Conservation (phyloP, 2,329 filamentous ascomycete genomes). For the Ophiostoma novo-ulmi region DNA sequence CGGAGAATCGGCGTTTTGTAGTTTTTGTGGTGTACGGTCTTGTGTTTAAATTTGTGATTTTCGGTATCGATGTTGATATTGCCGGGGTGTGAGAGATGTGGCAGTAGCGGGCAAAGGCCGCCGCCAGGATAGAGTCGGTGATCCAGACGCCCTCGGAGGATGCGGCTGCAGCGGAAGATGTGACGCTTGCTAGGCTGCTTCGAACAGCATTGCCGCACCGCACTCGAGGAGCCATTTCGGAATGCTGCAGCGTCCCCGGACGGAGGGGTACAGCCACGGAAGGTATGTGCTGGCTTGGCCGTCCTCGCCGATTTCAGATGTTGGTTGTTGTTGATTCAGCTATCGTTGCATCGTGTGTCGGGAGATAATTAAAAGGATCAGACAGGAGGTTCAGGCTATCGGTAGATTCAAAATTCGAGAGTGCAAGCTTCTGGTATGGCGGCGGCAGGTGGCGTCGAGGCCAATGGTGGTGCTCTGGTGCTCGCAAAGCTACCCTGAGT, state of each 20-base stretch:
- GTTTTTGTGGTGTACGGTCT: constrained; percentile 4
- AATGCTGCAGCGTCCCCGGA: constrained; percentile 19
- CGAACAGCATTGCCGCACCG: constrained; percentile 20
- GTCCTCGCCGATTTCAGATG: neutral
- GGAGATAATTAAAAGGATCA: no score
- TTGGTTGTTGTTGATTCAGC: neutral
- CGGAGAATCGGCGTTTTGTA: constrained; percentile 31
- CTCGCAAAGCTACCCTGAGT: neutral
- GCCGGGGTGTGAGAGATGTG: constrained; percentile 8
- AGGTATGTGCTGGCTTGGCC: neutral
- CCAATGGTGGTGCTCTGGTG: neutral
- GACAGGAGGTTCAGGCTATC: no score
- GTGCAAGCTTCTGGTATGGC: neutral
- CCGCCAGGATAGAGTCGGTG: constrained; percentile 50
- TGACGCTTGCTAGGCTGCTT: neutral
- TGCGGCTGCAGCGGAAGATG: neutral
- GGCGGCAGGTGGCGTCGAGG: neutral
- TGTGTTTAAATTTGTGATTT: neutral
- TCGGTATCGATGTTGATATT: neutral
- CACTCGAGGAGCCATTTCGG: constrained; percentile 26
- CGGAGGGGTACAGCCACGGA: neutral
- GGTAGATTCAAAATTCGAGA: neutral
- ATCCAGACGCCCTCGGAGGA: constrained; percentile 51
- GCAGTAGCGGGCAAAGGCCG: constrained; percentile 47
- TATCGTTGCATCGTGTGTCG: constrained; percentile 3